These are phyloP conservation scores for Globisporangium heterothallicum DNA, from an alignment of 352 stramenopile genomes.

Conservation along the genomic window DNA sequence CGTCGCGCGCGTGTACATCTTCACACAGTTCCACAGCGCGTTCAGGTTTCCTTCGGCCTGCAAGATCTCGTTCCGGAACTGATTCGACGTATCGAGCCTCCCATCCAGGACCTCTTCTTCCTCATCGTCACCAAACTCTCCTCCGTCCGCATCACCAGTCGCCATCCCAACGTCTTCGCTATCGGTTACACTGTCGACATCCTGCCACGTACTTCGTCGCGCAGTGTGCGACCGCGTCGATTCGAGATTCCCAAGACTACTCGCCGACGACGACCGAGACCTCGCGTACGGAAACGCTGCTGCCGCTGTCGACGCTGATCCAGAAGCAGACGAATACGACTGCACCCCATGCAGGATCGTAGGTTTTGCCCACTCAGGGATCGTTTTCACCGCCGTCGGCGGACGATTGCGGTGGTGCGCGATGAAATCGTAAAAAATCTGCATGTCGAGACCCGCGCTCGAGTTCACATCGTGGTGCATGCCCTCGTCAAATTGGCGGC, in stretches of 20 bases:
- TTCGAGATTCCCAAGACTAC: conserved; percentile 10
- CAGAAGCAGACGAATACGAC: neutral
- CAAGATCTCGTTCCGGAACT: conserved; percentile 69
- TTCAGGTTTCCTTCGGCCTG: conserved; percentile 68
- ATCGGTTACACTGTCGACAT: conserved; percentile 53
- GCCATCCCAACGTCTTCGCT: conserved; percentile 50
- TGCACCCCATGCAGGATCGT: conserved; percentile 17
- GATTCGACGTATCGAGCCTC: conserved; percentile 24
- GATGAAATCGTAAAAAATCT: conserved; percentile 81
- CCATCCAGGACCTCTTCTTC: neutral
- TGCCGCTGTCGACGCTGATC: neutral
- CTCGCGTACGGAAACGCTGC: conserved; percentile 7
- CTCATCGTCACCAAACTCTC: conserved; percentile 17
- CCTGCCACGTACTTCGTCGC: conserved; percentile 32
- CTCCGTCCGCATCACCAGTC: conserved; percentile 18
- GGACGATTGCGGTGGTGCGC: conserved; percentile 59
- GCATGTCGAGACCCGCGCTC: conserved; percentile 67
- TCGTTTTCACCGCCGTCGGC: conserved; percentile 30
- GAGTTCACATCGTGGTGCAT: conserved; percentile 59
- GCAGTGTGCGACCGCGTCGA: conserved; percentile 5
- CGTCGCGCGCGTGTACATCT: conserved; percentile 56
- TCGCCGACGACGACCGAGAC: conserved; percentile 17
- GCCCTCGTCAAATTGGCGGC: conserved; percentile 38
- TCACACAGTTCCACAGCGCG: conserved; percentile 70
- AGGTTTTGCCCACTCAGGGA: conserved; percentile 63